phyloP scores from a whole-genome alignment of 1,139 yeast genomes.

The Kurtzmaniella quercitrusa region DNA sequence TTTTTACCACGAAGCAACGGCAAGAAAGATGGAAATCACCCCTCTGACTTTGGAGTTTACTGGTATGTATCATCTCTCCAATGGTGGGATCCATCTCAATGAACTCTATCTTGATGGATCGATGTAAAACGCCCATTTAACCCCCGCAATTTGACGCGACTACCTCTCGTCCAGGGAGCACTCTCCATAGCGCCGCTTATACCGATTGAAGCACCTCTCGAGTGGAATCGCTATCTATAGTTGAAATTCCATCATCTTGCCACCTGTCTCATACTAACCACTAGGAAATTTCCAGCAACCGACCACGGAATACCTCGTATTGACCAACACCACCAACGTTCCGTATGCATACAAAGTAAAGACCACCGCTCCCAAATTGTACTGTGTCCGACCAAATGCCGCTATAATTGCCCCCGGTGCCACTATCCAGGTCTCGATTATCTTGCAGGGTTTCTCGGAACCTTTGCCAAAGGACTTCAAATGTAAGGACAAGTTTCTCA shows the following conservation, averaged over 20 bases:
- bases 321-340: constrained; percentile 60
- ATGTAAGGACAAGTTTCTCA: constrained; percentile 88
- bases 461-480: constrained; percentile 70
- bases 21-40: constrained; percentile 51
- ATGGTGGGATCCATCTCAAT: not conserved
- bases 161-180: not conserved
- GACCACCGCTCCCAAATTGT: constrained; percentile 95
- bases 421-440: constrained; percentile 69
- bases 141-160: not conserved
- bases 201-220: not conserved
- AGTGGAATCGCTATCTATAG: no score
- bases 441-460: constrained; percentile 76
- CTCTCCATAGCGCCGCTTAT: not conserved
- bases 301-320: constrained; percentile 63
- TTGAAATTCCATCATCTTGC: no score
- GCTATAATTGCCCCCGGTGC: constrained; percentile 74
- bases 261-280: constrained; percentile 2
- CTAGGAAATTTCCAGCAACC: constrained; percentile 68
- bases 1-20: not conserved
- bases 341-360: constrained; percentile 90
- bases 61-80: constrained; percentile 47
- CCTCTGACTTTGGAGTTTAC: constrained; percentile 64
- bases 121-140: no score
- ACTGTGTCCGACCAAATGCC: constrained; percentile 96
- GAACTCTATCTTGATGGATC: not conserved